Evolutionary conservation across 2,329 filamentous ascomycete species (phyloP).

Genomic region (Aschersonia sp.): DNA sequence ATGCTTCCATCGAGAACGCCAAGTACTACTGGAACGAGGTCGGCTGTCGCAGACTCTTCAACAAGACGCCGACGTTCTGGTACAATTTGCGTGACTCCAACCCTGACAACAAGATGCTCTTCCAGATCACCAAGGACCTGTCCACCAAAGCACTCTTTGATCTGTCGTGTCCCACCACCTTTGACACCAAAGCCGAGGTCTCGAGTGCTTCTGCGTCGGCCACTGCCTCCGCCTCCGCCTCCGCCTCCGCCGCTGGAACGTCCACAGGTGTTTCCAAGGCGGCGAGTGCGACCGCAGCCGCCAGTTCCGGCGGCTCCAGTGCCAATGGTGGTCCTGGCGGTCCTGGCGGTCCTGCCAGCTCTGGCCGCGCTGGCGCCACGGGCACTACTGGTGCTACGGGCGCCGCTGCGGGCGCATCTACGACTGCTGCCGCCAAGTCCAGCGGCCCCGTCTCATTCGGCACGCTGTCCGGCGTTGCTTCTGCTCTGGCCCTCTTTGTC

Average conservation of each 20-base stretch:
- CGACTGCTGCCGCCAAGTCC: background rate
- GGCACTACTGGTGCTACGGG: background rate
- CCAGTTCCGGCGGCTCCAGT: constrained; percentile 3
- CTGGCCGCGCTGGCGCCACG: constrained; percentile 2
- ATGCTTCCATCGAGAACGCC: constrained; percentile 41
- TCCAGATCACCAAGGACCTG: constrained; percentile 39
- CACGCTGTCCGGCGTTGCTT: constrained; percentile 6
- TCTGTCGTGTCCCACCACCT: constrained; percentile 34
- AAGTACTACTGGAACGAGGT: constrained; percentile 49
- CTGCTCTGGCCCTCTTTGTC: constrained; percentile 5
- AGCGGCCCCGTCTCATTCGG: constrained; percentile 1
- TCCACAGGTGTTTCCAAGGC: background rate
- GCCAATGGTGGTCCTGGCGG: constrained; percentile 1
- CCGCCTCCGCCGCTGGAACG: background rate
- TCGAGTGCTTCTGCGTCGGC: constrained; percentile 1
- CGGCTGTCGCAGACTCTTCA: constrained; percentile 44
- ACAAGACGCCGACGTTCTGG: constrained; percentile 43
- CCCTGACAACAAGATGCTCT: constrained; percentile 43
- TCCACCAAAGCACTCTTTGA: constrained; percentile 36
- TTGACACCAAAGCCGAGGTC: constrained; percentile 16
- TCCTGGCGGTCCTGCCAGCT: constrained; percentile 1
- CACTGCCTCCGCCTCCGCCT: constrained; percentile 2
- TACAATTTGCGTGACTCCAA: constrained; percentile 48
- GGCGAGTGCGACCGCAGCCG: constrained; percentile 1
- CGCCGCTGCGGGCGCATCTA: background rate